A percentile compares a stretch with the other conserved stretches of the same genome.
Conservation (phyloP, 257 asterid species). For the Jacaranda mimosifolia region DNA sequence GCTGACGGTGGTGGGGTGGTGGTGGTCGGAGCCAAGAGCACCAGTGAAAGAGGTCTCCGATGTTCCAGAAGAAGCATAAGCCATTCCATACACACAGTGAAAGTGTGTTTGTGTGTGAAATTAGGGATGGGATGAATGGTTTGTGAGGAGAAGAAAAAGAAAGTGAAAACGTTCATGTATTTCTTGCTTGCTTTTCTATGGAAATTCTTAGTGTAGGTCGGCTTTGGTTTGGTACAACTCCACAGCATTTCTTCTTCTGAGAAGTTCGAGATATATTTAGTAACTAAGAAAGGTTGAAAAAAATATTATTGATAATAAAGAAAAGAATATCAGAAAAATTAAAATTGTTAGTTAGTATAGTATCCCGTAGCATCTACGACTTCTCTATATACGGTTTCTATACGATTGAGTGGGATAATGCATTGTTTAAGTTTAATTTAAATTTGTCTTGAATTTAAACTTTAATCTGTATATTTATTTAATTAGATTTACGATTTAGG, state of each 20-base stretch:
- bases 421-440: no score
- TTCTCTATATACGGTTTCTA: no score
- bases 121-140: neutral
- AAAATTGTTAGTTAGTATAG: no score
- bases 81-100: constrained; percentile 8
- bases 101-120: constrained; percentile 26
- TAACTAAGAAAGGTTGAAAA: neutral
- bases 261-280: constrained; percentile 12
- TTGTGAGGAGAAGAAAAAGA: neutral
- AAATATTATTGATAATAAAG: no score
- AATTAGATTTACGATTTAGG: no score
- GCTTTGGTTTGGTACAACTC: neutral
- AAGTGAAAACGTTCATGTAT: constrained; percentile 22
- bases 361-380: no score
- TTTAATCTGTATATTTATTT: no score
- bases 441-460: no score
- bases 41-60: constrained; percentile 57
- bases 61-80: neutral
- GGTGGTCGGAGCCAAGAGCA: constrained; percentile 61
- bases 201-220: neutral
- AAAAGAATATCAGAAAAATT: no score
- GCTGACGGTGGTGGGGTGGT: constrained; percentile 28
- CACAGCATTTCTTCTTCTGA: constrained; percentile 10
- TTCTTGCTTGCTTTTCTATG: neutral
- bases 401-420: no score